Evolutionary conservation across 768 basidiomycete species (phyloP).

Genomic region (Lanmaoa pseudosensibilis): DNA sequence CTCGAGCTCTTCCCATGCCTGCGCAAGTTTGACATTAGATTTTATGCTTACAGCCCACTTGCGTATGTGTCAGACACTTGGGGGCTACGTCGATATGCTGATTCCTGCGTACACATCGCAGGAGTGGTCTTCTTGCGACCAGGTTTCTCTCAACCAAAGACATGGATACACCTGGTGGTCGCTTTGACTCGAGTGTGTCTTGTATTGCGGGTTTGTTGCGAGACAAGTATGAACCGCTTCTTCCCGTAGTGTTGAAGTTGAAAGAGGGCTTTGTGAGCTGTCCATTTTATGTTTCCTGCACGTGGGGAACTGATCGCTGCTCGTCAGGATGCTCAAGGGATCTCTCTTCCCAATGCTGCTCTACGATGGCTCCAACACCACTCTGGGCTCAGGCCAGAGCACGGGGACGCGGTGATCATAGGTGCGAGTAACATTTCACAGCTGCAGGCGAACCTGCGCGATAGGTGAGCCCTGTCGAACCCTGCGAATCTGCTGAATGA

Average conservation of each 20-base stretch:
- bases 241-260: conserved; percentile 3
- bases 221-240: not conserved
- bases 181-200: not conserved
- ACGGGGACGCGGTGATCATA: not conserved
- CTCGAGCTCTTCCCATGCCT: not conserved
- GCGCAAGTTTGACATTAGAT: not conserved
- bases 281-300: not conserved
- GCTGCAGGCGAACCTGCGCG: not conserved
- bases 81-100: not conserved
- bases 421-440: not conserved
- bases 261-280: conserved; percentile 6
- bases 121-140: not conserved
- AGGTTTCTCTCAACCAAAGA: not conserved
- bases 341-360: not conserved
- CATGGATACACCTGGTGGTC: not conserved
- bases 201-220: not conserved
- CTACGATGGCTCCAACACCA: not conserved
- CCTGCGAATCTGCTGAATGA: not conserved
- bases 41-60: not conserved
- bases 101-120: not conserved
- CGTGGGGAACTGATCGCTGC: not conserved
- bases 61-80: not conserved
- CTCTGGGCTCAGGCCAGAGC: not conserved
- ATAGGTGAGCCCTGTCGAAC: not conserved
- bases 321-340: not conserved